These are phyloP conservation scores for Paraleonurus japonicus DNA, from an alignment of 257 asterid species.

Conservation along the genomic window DNA sequence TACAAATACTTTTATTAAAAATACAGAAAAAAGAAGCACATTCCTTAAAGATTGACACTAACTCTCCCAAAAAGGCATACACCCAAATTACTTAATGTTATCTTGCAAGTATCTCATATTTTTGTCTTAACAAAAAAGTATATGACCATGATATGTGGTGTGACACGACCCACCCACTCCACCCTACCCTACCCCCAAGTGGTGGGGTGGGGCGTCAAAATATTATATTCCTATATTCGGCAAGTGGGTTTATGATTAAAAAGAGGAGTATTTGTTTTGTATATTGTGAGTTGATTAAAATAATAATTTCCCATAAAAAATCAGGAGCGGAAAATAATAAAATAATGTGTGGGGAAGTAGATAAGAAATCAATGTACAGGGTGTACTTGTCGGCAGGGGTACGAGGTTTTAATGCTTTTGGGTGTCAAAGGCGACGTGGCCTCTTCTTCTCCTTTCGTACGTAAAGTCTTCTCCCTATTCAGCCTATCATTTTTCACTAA, in stretches of 20 bases:
- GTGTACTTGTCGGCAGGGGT: conserved; percentile 71
- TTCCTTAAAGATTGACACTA: conserved; percentile 36
- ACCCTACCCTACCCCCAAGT: conserved; percentile 3
- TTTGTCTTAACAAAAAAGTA: conserved; percentile 38
- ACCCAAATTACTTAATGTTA: conserved; percentile 36
- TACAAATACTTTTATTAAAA: background rate
- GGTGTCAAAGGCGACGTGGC: conserved; percentile 60
- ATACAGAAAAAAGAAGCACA: conserved; percentile 11
- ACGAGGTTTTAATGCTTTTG: conserved; percentile 61
- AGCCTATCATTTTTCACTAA: background rate
- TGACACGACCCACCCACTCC: conserved; percentile 17
- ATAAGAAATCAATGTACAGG: conserved; percentile 40
- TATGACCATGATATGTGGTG: conserved; percentile 40
- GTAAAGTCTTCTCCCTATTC: conserved; percentile 22
- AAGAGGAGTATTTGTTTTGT: background rate
- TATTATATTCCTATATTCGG: conserved; percentile 14
- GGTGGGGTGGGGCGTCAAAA: background rate
- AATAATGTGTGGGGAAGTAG: conserved; percentile 19
- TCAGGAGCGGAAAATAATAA: background rate
- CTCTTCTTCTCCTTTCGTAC: conserved; percentile 56
- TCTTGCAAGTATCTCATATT: conserved; percentile 43
- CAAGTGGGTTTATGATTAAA: conserved; percentile 37
- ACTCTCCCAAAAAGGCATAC: conserved; percentile 25
- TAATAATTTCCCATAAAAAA: conserved; percentile 7
- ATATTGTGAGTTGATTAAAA: background rate